Conservation (phyloP, 2,329 filamentous ascomycete genomes). For the Ramularia endophylla region DNA sequence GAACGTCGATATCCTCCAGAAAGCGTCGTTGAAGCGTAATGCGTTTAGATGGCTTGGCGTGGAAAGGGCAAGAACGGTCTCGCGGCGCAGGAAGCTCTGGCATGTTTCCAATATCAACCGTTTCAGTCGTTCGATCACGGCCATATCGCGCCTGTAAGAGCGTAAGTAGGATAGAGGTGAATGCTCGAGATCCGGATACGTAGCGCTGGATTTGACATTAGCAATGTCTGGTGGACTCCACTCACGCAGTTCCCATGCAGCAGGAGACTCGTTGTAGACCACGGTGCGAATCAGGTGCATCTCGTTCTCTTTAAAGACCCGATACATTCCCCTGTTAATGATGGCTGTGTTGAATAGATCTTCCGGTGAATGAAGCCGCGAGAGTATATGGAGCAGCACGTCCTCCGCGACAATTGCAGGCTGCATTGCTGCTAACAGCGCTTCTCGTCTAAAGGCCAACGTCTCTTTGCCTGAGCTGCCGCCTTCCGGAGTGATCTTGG, state of each 20-base stretch:
- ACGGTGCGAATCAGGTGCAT: constrained; percentile 48
- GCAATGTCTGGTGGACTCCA: constrained; percentile 48
- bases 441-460: too few relatives aligned
- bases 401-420: constrained; percentile 35
- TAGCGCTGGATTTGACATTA: constrained; percentile 32
- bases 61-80: constrained; percentile 50
- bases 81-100: constrained; percentile 50
- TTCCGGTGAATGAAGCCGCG: constrained; percentile 43
- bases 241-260: constrained; percentile 56
- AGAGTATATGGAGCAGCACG: constrained; percentile 49
- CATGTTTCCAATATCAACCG: constrained; percentile 51
- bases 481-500: constrained; percentile 12
- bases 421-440: background rate
- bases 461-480: background rate
- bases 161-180: constrained; percentile 48
- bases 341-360: constrained; percentile 52
- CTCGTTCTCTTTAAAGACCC: constrained; percentile 53
- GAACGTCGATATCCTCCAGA: constrained; percentile 63
- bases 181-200: constrained; percentile 42
- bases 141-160: constrained; percentile 48
- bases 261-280: constrained; percentile 48
- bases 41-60: constrained; percentile 40
- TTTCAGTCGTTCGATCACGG: constrained; percentile 50
- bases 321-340: constrained; percentile 52
- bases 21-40: constrained; percentile 53